Percentiles rank a stretch among this genome's conserved stretches.
phyloP scores from a whole-genome alignment of 2,329 filamentous ascomycete genomes.

The Colletotrichum magnum region DNA sequence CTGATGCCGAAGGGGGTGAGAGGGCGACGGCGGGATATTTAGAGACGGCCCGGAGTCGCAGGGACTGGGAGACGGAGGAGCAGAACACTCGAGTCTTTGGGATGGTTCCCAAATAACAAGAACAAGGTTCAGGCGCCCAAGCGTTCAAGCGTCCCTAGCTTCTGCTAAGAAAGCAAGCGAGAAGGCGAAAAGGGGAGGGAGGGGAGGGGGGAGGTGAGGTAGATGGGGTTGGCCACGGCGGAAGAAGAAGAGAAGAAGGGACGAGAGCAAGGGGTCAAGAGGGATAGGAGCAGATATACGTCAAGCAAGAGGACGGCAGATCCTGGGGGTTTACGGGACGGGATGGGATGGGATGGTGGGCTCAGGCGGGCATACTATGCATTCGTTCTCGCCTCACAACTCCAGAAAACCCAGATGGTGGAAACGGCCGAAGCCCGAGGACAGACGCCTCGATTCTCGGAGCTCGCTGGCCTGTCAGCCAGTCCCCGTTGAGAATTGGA shows the following conservation, averaged over 20 bases:
- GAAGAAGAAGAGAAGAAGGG: not conserved
- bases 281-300: constrained; percentile 38
- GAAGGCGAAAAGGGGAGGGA: constrained; percentile 6
- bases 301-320: constrained; percentile 22
- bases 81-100: constrained; percentile 24
- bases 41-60: constrained; percentile 12
- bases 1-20: constrained; percentile 3
- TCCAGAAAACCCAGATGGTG: constrained; percentile 14
- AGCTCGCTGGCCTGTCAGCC: constrained; percentile 25
- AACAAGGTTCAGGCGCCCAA: constrained; percentile 26
- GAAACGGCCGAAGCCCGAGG: constrained; percentile 34
- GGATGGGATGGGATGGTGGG: constrained; percentile 15
- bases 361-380: constrained; percentile 1
- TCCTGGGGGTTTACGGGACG: constrained; percentile 10
- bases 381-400: constrained; percentile 26
- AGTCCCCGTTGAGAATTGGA: constrained; percentile 35
- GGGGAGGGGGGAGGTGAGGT: constrained; percentile 6
- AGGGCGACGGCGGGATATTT: constrained; percentile 17
- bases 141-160: constrained; percentile 26
- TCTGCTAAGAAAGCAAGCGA: constrained; percentile 24
- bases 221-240: constrained; percentile 22
- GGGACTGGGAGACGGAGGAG: constrained; percentile 25
- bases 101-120: constrained; percentile 26
- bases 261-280: constrained; percentile 13
- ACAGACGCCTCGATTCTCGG: constrained; percentile 3